Evolutionary conservation across 768 basidiomycete species (phyloP).

Genomic region (Termitomyces sp.): DNA sequence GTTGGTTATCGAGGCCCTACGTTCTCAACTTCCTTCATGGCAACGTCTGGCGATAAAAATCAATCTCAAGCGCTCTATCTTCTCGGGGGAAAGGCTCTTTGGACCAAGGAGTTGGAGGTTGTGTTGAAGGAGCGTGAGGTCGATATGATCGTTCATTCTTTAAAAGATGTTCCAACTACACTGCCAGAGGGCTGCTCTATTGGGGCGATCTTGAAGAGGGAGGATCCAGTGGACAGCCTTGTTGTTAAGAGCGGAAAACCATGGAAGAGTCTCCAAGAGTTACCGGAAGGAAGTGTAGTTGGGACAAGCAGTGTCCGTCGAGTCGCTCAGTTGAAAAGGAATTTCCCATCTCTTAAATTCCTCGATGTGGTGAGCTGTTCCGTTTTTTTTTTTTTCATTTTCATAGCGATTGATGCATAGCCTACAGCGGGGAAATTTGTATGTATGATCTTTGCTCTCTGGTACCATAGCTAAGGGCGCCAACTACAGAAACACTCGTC

Average conservation of each 20-base stretch:
- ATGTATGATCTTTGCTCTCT: constrained; percentile 25
- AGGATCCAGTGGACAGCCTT: constrained; percentile 84
- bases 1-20: constrained; percentile 21
- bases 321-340: constrained; percentile 82
- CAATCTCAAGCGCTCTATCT: constrained; percentile 84
- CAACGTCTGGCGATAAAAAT: constrained; percentile 84
- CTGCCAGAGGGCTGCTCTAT: constrained; percentile 83
- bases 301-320: constrained; percentile 93
- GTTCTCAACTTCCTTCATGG: constrained; percentile 43
- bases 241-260: constrained; percentile 70
- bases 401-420: neutral
- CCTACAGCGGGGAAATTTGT: constrained; percentile 81
- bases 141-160: constrained; percentile 89
- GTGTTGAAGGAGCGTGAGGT: constrained; percentile 65
- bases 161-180: constrained; percentile 91
- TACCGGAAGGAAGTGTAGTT: constrained; percentile 87
- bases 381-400: neutral
- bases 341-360: constrained; percentile 73
- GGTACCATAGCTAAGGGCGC: constrained; percentile 6
- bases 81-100: constrained; percentile 86
- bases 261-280: constrained; percentile 73
- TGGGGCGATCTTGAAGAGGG: constrained; percentile 80
- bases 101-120: constrained; percentile 96
- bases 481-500: constrained; percentile 70
- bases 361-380: constrained; percentile 74